phyloP scores from a whole-genome alignment of 108 stramenopile genomes.

The Pelagomonas calceolata region DNA sequence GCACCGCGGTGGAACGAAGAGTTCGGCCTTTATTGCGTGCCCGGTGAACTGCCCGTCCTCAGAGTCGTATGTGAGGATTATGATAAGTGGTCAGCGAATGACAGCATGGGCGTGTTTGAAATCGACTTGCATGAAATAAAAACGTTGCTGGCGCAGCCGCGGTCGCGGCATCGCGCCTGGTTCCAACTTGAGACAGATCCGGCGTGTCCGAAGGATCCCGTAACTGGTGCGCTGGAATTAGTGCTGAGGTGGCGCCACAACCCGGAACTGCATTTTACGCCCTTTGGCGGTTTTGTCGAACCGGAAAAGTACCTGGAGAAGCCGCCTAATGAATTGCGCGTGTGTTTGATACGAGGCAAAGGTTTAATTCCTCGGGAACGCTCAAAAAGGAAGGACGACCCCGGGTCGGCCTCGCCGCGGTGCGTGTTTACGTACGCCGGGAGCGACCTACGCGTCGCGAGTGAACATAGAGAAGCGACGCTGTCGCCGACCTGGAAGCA shows the following conservation, averaged over 20 bases:
- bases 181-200: neutral
- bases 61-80: constrained; percentile 3
- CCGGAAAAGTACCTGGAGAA: neutral
- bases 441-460: neutral
- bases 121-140: neutral
- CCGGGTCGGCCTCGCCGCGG: constrained; percentile 11
- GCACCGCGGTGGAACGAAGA: neutral
- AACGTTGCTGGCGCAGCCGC: too few species aligned
- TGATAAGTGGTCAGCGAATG: constrained; percentile 2
- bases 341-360: constrained; percentile 3
- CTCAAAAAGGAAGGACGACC: constrained; percentile 10
- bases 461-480: constrained; percentile 6
- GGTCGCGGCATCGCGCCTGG: constrained; percentile 1
- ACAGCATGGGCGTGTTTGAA: constrained; percentile 6
- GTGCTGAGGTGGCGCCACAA: neutral
- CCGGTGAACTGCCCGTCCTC: neutral
- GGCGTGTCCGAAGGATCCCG: too few species aligned
- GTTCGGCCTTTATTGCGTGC: neutral
- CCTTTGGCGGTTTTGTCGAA: too few species aligned
- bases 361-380: constrained; percentile 12
- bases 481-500: constrained; percentile 18
- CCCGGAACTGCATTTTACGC: neutral
- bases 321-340: constrained; percentile 8
- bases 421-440: neutral
- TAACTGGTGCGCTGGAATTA: too few species aligned